Evolutionary conservation across 2,329 filamentous ascomycete species (phyloP), one percentile per base, ranked within the genome.

Genomic region (Emericellopsis cladophorae): DNA sequence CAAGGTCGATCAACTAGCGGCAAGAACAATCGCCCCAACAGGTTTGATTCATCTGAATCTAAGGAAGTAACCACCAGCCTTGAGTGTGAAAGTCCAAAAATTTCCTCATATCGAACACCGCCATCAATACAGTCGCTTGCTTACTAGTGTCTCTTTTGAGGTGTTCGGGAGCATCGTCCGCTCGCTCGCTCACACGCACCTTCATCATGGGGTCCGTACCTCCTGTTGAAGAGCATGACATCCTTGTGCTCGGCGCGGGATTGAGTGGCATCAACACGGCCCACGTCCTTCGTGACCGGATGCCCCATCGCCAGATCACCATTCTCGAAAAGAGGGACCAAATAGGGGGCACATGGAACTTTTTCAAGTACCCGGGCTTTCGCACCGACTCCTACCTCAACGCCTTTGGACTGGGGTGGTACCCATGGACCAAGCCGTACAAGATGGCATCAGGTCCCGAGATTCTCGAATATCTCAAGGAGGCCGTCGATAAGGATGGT

Each of bases 311-410:
- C 41, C 68, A 59, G 23, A 84, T 78, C 52, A 66, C 70, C 32
- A 70, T 88, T 31, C 68, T 87, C 22, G 82, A 87, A 55, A 67
- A 66, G 7, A 74, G 81, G 39, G 60, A 69, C 42, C 63, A 69
- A 33, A 64, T 85, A 3, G 83, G 81, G 12, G 82, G 83, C 31
- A 87, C 83, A 4, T 90, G 84, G 84, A 74, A 75, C 49, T 72
- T 87, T 42, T 90, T 86, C 67, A 76, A 72, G 36, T 89, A 87
- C 52, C 84, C 83, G 0, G 81, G 84, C 31, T 74, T 88, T 43
- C 74, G 79, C 31, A 81, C 76, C 33, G 79, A 83, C 53, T 80
- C 76, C 2, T 67, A 72, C 49, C 67, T 82, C 48, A 68, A 66
- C 41, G 65, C 74, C 1, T 82, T 80, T 43, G 75, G 76, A 36